Base-by-base conservation (phyloP, 2,329 filamentous ascomycete species). In the Xylariaceae sp. region DNA sequence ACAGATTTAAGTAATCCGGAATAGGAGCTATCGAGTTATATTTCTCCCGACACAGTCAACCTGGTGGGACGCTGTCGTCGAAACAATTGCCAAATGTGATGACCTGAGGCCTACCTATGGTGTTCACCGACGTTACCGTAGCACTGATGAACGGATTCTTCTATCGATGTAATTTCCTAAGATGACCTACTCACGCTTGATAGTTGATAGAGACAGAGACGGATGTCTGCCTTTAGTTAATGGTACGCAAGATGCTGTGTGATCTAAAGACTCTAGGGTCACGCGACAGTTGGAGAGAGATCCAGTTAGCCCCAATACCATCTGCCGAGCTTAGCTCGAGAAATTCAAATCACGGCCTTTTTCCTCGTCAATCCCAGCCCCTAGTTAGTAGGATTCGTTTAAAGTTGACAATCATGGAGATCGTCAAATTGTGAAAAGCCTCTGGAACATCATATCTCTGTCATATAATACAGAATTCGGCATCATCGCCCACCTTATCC, bases 21-120 rank as follows among this genome's bases (percentile, higher is more conserved):
- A 32, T 26, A 21, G 19, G 32, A 23, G 40, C 53, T 54, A 54
- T 52, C 48, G 45, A 57, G 23, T 19, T 50, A 37, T 44, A 47
- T 52, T 51, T 57, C 45, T 57, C 57, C 54, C 57, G 54, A 51
- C 57, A 52, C 37, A 18, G 42, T 44, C 50, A 60, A 48, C 50
- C 44, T 19, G 46, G 50, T 42, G 26, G 42, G 50, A 44, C 23
- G 12, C 40, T 44, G 12, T 40, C 52, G 40, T 50, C 37, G 20
- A 26, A 54, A 14, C 32, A 37, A 12, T 16, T 37, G 32, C 32
- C 12, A 37, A 37, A 7, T 14, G 32, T 16, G 32, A 3, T 37
- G 32, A 37, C 12, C 32, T 50, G 48, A n/a, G n/a, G n/a, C n/a
- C 45, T 40, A 52, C 49, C 45, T 32, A 20, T 44, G 14, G 49